Evolutionary conservation across 169 alveolate species (phyloP).

Genomic region (Plasmodium billcollinsi): DNA sequence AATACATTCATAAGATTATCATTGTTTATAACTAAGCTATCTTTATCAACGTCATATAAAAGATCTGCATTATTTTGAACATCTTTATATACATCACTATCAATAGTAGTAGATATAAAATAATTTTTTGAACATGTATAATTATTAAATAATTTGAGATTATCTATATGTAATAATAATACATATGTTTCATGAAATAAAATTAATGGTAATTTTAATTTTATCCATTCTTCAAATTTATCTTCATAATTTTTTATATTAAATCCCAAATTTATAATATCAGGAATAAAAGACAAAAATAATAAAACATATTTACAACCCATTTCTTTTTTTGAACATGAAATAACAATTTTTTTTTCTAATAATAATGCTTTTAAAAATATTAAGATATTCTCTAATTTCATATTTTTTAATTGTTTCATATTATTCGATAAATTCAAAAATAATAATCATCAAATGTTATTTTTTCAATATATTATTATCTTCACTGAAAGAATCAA

Average conservation of each 20-base stretch:
- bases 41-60: conserved; percentile 54
- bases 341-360: conserved; percentile 55
- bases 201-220: conserved; percentile 52
- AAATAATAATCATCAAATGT: conserved; percentile 23
- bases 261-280: conserved; percentile 70
- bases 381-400: conserved; percentile 44
- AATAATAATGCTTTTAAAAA: conserved; percentile 59
- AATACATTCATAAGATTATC: conserved; percentile 32
- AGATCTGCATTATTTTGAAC: conserved; percentile 31
- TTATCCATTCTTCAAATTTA: conserved; percentile 66
- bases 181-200: conserved; percentile 69
- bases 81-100: conserved; percentile 60
- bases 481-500: conserved; percentile 9
- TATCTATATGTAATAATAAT: conserved; percentile 61
- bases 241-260: conserved; percentile 62
- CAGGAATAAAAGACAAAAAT: conserved; percentile 64
- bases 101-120: conserved; percentile 43
- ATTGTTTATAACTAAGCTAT: conserved; percentile 39
- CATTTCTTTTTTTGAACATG: conserved; percentile 56
- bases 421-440: conserved; percentile 11
- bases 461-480: conserved; percentile 14
- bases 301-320: conserved; percentile 33
- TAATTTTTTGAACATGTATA: conserved; percentile 46
- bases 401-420: conserved; percentile 35
- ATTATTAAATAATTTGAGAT: conserved; percentile 46